Percentiles rank a stretch among this genome's conserved stretches.
Conservation (phyloP, 164 flowering plant genomes). For the Amborella trichopoda region DNA sequence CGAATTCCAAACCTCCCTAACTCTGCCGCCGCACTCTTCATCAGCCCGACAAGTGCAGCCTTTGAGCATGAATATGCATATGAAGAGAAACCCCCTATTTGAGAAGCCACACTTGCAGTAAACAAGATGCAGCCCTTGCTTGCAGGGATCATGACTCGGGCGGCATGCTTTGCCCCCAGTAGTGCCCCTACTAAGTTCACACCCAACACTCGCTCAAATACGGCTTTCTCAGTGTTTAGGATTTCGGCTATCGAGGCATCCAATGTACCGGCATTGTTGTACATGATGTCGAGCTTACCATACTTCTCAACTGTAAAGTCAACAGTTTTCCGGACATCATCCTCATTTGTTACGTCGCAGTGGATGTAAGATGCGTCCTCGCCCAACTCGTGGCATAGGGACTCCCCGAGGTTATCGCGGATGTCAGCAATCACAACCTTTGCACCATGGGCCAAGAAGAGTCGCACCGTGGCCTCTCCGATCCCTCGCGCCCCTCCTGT, state of each 20-base stretch:
- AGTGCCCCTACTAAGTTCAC: constrained; percentile 45
- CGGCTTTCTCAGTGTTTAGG: constrained; percentile 27
- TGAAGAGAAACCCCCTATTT: constrained; percentile 56
- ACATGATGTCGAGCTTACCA: constrained; percentile 57
- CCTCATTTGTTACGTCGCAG: constrained; percentile 42
- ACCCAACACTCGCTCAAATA: constrained; percentile 46
- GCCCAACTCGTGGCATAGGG: constrained; percentile 25
- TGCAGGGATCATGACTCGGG: constrained; percentile 49
- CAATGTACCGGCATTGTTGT: constrained; percentile 58
- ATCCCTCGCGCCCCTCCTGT: constrained; percentile 72
- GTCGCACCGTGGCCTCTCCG: constrained; percentile 50
- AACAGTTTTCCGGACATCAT: constrained; percentile 36
- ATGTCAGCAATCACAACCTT: constrained; percentile 50
- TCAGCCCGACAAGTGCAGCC: constrained; percentile 38
- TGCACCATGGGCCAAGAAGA: constrained; percentile 54
- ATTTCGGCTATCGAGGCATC: constrained; percentile 40
- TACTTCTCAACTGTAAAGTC: constrained; percentile 26
- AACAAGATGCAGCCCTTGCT: constrained; percentile 50
- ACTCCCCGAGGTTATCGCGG: constrained; percentile 20
- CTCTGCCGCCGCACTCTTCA: constrained; percentile 45
- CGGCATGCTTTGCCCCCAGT: constrained; percentile 68
- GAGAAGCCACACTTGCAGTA: constrained; percentile 51
- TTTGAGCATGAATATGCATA: constrained; percentile 51
- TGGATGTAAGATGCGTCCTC: constrained; percentile 29
- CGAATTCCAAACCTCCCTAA: constrained; percentile 39